Base-by-base conservation (phyloP, 2,329 filamentous ascomycete genomes). In the Cladophialophora immunda region DNA sequence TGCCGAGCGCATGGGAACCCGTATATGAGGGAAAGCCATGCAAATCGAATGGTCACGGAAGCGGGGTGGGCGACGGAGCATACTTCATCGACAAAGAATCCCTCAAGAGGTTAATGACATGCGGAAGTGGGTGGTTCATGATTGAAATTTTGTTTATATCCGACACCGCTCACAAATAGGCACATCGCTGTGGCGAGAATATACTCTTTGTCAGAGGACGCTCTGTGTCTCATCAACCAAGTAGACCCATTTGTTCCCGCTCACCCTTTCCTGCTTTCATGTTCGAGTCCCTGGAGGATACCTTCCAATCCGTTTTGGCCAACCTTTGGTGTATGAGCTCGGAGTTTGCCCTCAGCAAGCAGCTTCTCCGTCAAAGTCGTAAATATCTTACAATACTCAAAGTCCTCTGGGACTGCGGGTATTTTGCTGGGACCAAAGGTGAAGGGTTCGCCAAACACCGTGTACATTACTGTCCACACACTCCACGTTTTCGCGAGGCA, bases 321-420 rank as follows among this genome's bases (percentile, higher is more conserved):
- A 6, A 30, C 27, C 8, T 13, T 15, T 7, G 27, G 9, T 6
- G 3, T 8, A 19, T 56, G 53, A 8, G n/a, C 25, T n/a, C 78
- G 78, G 41, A 85, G 58, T 71, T 80, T 80, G 6, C 79, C 79
- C 62, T 79, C 75, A 3, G 72, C 76, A 25, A 85, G 65, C 71
- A 84, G 67, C 63, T 75, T 70, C 69, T 79, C 76, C 3, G 77
- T 76, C 59, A 83, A 64, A 3, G 70, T 68, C 69, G 74, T 77
- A 66, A 83, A 85, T 65, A 72, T 76, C 64, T 77, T 78, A 7
- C 72, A 76, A 63, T 81, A 81, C 30, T 80, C 79, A 55, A 75
- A 77, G 59, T 84, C 78, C 57, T 81, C 76, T 4, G 71, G 69
- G 9, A 73, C 65, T 2, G 58, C 54, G 8, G 67, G 53, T 11